Conservation (phyloP, 2,329 filamentous ascomycete species). For the Calonectria ilicicola region DNA sequence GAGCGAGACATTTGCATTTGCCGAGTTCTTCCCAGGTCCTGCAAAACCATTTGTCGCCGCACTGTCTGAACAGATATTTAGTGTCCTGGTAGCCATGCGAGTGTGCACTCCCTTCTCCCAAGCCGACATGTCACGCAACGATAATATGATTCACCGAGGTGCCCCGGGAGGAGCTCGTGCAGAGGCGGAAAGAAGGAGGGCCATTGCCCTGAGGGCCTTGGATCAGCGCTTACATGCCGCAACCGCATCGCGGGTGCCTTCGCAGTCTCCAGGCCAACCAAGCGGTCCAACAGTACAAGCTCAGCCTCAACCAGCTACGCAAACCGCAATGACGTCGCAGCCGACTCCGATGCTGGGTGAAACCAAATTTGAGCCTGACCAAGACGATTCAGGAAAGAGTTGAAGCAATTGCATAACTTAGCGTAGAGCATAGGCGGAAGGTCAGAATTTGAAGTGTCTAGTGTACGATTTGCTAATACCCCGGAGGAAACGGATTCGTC, state of each 20-base stretch:
- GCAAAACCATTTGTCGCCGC: constrained; percentile 82
- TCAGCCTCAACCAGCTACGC: constrained; percentile 66
- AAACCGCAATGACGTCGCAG: constrained; percentile 69
- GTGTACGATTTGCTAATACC: constrained; percentile 35
- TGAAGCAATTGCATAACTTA: constrained; percentile 26
- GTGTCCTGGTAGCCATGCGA: constrained; percentile 77
- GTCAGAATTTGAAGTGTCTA: neutral
- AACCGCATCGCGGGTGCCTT: constrained; percentile 50
- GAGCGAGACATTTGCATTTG: constrained; percentile 95
- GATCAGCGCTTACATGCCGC: constrained; percentile 94
- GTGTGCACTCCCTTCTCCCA: constrained; percentile 88
- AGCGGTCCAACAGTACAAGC: constrained; percentile 68
- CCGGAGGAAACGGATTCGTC: constrained; percentile 1
- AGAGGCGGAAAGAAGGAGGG: constrained; percentile 90
- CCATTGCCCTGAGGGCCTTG: constrained; percentile 88
- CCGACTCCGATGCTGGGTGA: constrained; percentile 72
- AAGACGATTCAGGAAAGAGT: constrained; percentile 56
- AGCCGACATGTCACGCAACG: constrained; percentile 81
- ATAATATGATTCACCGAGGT: constrained; percentile 64
- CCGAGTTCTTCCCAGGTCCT: constrained; percentile 92
- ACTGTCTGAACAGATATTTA: constrained; percentile 77
- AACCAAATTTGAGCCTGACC: constrained; percentile 77
- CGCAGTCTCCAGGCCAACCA: constrained; percentile 52
- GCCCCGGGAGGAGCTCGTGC: constrained; percentile 80
- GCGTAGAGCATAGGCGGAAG: constrained; percentile 16